These are phyloP conservation scores for Syzygium malaccense DNA, from an alignment of 441 rosid genomes.

Conservation along the genomic window DNA sequence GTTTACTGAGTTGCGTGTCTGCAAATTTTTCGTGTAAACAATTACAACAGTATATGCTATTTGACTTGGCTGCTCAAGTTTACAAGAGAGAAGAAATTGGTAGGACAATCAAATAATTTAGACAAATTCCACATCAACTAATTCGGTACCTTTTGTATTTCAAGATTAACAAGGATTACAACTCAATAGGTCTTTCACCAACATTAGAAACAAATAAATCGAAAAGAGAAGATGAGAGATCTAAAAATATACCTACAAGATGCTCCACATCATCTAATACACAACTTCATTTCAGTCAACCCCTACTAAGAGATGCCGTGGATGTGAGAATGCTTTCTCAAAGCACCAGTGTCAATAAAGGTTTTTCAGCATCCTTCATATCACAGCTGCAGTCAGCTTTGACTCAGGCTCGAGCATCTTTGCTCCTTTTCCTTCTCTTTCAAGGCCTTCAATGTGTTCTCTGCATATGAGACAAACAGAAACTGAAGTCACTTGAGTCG, in stretches of 20 bases:
- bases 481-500: background rate
- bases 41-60: no score
- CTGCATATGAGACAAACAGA: slow-evolving; percentile 11
- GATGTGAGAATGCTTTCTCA: slow-evolving; percentile 87
- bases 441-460: slow-evolving; percentile 51
- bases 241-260: background rate
- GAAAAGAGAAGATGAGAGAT: background rate
- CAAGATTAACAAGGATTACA: no score
- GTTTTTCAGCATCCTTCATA: slow-evolving; percentile 70
- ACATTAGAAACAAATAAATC: background rate
- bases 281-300: background rate
- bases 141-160: no score
- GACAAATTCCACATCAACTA: no score
- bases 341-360: no score
- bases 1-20: no score
- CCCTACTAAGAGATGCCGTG: slow-evolving; percentile 26
- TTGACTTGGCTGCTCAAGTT: no score
- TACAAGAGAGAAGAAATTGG: no score
- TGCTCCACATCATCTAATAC: background rate
- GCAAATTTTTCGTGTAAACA: no score
- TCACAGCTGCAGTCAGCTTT: slow-evolving; percentile 86
- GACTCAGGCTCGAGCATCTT: slow-evolving; percentile 66
- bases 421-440: slow-evolving; percentile 62
- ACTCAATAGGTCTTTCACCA: background rate
- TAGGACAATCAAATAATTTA: no score